Conservation (phyloP, 306 rosid genomes). For the Dryas drummondii region DNA sequence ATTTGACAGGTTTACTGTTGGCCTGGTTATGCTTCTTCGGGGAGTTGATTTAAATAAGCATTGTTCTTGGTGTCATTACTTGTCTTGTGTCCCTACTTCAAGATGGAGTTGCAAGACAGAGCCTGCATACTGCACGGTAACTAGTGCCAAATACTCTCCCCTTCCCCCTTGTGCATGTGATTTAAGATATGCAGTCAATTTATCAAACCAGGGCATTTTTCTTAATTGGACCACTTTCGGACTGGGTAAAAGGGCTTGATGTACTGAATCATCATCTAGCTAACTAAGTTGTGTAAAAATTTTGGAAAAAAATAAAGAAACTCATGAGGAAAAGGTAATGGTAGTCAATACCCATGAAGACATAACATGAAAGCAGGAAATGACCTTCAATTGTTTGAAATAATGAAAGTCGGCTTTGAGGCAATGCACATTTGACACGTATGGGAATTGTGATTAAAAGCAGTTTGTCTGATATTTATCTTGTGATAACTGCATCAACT, state of each 20-base stretch:
- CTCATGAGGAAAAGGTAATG: neutral
- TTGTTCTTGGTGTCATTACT: slow-evolving; percentile 98
- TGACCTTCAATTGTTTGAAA: neutral
- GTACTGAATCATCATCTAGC: neutral
- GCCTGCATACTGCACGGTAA: slow-evolving; percentile 72
- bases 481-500: slow-evolving; percentile 16
- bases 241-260: neutral
- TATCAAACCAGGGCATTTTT: neutral
- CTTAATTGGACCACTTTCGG: neutral
- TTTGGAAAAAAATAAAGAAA: neutral
- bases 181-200: neutral
- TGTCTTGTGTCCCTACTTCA: slow-evolving; percentile 94
- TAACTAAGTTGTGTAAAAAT: neutral
- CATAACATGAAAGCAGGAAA: neutral
- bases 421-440: too few species aligned
- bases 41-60: slow-evolving; percentile 81
- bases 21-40: slow-evolving; percentile 68
- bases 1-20: slow-evolving; percentile 63
- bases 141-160: slow-evolving; percentile 12
- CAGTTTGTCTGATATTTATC: neutral
- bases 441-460: neutral
- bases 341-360: neutral
- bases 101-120: slow-evolving; percentile 86
- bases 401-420: too few species aligned
- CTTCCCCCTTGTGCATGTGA: neutral